Evolutionary conservation across 208 protist species (phyloP).

Genomic region (Leptomonas pyrrhocoris): DNA sequence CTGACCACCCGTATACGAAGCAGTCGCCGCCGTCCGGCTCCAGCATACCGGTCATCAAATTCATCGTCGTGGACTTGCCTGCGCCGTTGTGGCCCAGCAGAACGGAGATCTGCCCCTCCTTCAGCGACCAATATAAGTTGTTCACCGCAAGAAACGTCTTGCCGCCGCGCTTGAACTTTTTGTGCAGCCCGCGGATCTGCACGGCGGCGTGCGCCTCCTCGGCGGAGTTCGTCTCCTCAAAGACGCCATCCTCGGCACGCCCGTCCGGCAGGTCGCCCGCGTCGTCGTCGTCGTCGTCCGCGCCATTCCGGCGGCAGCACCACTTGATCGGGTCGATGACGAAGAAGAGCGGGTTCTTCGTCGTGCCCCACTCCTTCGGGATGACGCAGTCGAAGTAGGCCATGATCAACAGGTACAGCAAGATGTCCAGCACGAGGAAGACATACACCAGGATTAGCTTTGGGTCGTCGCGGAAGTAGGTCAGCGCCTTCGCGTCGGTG

Average conservation of each 20-base stretch:
- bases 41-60: constrained; percentile 89
- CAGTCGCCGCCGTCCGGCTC: constrained; percentile 72
- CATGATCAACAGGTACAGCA: constrained; percentile 70
- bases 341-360: constrained; percentile 64
- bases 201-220: constrained; percentile 30
- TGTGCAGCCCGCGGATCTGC: constrained; percentile 35
- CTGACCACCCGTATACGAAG: constrained; percentile 62
- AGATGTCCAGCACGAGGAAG: constrained; percentile 46
- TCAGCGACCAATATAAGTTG: constrained; percentile 68
- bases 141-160: constrained; percentile 68
- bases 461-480: constrained; percentile 45
- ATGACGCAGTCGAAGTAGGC: constrained; percentile 80
- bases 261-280: constrained; percentile 31
- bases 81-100: constrained; percentile 89
- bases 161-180: constrained; percentile 41
- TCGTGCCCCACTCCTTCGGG: constrained; percentile 59
- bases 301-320: constrained; percentile 37
- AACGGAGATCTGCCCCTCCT: constrained; percentile 66
- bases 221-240: constrained; percentile 24
- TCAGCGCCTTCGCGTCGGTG: constrained; percentile 26
- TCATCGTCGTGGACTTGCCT: constrained; percentile 82
- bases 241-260: constrained; percentile 32
- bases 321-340: constrained; percentile 41
- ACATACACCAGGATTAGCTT: constrained; percentile 32
- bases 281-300: constrained; percentile 10